A percentile compares a stretch with the other conserved stretches of the same genome.
These are phyloP conservation scores for Rutidosis leptorrhynchoides DNA, from an alignment of 129 eudicot genomes.

Conservation along the genomic window DNA sequence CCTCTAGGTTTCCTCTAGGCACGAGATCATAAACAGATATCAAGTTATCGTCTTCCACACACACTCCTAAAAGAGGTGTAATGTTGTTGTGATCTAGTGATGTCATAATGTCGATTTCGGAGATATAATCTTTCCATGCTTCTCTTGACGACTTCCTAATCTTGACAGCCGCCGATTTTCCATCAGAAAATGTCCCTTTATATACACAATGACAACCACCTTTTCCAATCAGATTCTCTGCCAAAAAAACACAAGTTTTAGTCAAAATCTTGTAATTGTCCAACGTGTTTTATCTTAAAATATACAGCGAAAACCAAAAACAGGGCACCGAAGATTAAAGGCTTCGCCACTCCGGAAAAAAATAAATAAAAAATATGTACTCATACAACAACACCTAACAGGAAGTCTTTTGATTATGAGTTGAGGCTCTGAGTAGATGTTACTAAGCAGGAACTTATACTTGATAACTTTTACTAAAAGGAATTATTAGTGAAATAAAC, in stretches of 20 bases:
- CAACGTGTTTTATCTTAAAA: neutral
- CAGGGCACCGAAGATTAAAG: neutral
- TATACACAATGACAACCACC: slow-evolving; percentile 88
- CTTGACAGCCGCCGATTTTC: slow-evolving; percentile 77
- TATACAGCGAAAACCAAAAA: slow-evolving; percentile 1
- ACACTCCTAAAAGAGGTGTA: slow-evolving; percentile 76
- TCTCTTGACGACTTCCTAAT: slow-evolving; percentile 67
- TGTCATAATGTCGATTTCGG: slow-evolving; percentile 81
- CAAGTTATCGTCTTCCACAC: slow-evolving; percentile 61
- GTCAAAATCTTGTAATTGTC: neutral
- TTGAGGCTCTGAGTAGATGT: too few relatives aligned
- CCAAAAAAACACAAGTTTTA: neutral
- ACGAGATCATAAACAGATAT: slow-evolving; percentile 80
- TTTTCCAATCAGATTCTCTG: slow-evolving; percentile 76
- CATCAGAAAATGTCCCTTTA: slow-evolving; percentile 77
- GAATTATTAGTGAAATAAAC: too few relatives aligned
- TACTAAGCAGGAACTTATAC: too few relatives aligned
- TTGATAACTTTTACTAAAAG: too few relatives aligned
- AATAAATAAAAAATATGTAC: too few relatives aligned
- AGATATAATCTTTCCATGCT: slow-evolving; percentile 74
- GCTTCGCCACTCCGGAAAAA: neutral
- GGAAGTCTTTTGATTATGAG: too few relatives aligned
- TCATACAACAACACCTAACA: too few relatives aligned
- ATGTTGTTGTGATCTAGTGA: slow-evolving; percentile 69
- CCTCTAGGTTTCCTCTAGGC: slow-evolving; percentile 78